Percentiles rank a stretch among this genome's conserved stretches.
Evolutionary conservation across 2,329 filamentous ascomycete species (phyloP).

Genomic region (Colletotrichum magnum): DNA sequence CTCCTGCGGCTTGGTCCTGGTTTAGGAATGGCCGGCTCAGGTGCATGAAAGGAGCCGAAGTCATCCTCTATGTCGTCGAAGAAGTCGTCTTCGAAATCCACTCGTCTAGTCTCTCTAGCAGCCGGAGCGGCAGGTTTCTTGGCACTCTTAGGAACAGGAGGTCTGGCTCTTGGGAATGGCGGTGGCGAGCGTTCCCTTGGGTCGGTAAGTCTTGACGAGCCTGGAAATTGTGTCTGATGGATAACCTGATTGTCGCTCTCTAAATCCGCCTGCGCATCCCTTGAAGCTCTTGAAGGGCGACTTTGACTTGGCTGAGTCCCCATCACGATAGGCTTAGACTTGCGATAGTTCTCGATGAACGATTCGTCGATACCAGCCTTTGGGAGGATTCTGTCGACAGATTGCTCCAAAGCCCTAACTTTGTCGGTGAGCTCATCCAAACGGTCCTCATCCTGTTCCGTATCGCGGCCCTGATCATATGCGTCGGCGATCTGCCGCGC

Average conservation of each 20-base stretch:
- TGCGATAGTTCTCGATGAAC: conserved; percentile 51
- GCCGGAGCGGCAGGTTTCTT: conserved; percentile 3
- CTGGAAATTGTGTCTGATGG: conserved; percentile 64
- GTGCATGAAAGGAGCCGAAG: conserved; percentile 19
- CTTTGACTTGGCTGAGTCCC: conserved; percentile 45
- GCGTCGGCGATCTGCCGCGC: conserved; percentile 63
- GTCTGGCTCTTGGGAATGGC: conserved; percentile 42
- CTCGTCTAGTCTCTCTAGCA: background rate
- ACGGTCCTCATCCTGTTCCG: conserved; percentile 64
- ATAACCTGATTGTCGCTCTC: conserved; percentile 62
- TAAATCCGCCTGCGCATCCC: conserved; percentile 37
- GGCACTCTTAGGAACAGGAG: background rate
- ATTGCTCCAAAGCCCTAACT: conserved; percentile 56
- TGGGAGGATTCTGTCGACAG: conserved; percentile 57
- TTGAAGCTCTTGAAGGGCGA: conserved; percentile 22
- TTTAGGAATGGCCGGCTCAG: conserved; percentile 15
- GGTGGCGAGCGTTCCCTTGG: conserved; percentile 36
- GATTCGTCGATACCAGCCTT: conserved; percentile 61
- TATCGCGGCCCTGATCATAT: conserved; percentile 66
- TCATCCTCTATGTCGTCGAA: conserved; percentile 46
- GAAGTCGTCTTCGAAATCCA: conserved; percentile 52
- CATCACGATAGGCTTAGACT: conserved; percentile 45
- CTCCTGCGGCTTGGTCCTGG: conserved; percentile 19
- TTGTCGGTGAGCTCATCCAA: conserved; percentile 63
- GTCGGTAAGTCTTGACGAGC: conserved; percentile 36